Percentiles rank a stretch among this genome's conserved stretches.
These are phyloP conservation scores for Sporobolomyces pararoseus DNA, from an alignment of 768 basidiomycete species.

Conservation along the genomic window DNA sequence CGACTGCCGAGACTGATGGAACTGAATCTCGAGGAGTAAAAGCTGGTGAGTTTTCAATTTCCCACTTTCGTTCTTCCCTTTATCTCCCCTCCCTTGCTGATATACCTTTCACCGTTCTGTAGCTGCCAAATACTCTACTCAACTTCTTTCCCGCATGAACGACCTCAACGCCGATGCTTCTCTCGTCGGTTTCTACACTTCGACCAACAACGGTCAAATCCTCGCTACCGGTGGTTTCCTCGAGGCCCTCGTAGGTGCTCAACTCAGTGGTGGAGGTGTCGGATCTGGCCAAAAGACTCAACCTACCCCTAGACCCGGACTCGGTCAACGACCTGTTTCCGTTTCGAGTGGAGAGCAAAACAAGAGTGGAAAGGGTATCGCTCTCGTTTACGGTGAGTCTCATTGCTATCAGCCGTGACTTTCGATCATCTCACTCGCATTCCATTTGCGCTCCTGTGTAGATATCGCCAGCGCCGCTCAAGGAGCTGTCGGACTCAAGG, in stretches of 20 bases:
- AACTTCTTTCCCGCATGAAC: slow-evolving; percentile 41
- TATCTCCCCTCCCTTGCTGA: not conserved
- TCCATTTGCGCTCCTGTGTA: not conserved
- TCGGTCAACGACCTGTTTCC: slow-evolving; percentile 17
- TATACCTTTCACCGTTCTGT: not conserved
- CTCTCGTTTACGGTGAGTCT: slow-evolving; percentile 45
- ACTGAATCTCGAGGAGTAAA: slow-evolving; percentile 36
- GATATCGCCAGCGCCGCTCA: slow-evolving; percentile 39
- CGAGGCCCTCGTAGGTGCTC: slow-evolving; percentile 45
- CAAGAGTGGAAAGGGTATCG: slow-evolving; percentile 43
- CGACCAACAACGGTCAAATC: slow-evolving; percentile 45
- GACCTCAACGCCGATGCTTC: slow-evolving; percentile 46
- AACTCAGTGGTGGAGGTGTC: slow-evolving; percentile 39
- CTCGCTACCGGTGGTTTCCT: slow-evolving; percentile 44
- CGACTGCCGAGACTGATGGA: slow-evolving; percentile 21
- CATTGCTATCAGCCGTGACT: not conserved
- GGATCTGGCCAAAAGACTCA: slow-evolving; percentile 26
- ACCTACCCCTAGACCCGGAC: slow-evolving; percentile 25
- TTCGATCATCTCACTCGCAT: not conserved
- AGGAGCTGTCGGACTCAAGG: slow-evolving; percentile 38
- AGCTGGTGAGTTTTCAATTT: slow-evolving; percentile 25
- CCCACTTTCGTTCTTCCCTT: not conserved
- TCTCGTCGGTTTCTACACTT: slow-evolving; percentile 46
- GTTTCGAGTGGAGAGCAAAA: slow-evolving; percentile 20
- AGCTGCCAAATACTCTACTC: slow-evolving; percentile 44